Evolutionary conservation across 768 basidiomycete species (phyloP).

Genomic region (Leccinum obscurum): DNA sequence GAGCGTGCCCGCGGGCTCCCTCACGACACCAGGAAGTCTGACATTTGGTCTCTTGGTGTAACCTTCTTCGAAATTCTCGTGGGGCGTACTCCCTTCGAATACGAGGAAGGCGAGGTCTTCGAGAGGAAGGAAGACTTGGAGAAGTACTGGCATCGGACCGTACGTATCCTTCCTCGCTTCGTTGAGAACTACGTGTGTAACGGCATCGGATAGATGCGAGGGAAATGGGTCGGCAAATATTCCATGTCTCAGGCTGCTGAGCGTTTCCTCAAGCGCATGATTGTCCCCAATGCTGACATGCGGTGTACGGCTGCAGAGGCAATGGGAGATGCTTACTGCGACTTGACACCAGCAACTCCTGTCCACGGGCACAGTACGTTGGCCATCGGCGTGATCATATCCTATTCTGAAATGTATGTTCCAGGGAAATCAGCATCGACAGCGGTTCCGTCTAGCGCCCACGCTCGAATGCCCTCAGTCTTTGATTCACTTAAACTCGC

Average conservation of each 20-base stretch:
- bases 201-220: conserved; percentile 50
- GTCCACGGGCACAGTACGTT: conserved; percentile 44
- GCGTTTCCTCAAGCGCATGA: conserved; percentile 72
- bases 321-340: conserved; percentile 71
- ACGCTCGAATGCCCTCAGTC: conserved; percentile 18
- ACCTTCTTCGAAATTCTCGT: conserved; percentile 94
- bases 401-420: not conserved
- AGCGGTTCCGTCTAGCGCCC: conserved; percentile 10
- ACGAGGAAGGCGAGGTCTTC: conserved; percentile 77
- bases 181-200: not conserved
- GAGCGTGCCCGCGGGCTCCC: conserved; percentile 85
- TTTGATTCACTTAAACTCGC: conserved; percentile 22
- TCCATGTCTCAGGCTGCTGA: conserved; percentile 68
- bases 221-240: conserved; percentile 77
- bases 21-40: conserved; percentile 94
- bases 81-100: conserved; percentile 91
- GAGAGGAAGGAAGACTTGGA: conserved; percentile 78
- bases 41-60: conserved; percentile 81
- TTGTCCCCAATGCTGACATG: conserved; percentile 78
- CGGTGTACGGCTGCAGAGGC: conserved; percentile 69
- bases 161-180: conserved; percentile 33
- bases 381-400: conserved; percentile 15
- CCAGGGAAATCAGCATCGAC: conserved; percentile 38
- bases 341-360: conserved; percentile 30
- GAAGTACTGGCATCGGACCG: conserved; percentile 84